These are phyloP conservation scores for Penicillium nucicola DNA, from an alignment of 495 filamentous ascomycete genomes.

Conservation along the genomic window DNA sequence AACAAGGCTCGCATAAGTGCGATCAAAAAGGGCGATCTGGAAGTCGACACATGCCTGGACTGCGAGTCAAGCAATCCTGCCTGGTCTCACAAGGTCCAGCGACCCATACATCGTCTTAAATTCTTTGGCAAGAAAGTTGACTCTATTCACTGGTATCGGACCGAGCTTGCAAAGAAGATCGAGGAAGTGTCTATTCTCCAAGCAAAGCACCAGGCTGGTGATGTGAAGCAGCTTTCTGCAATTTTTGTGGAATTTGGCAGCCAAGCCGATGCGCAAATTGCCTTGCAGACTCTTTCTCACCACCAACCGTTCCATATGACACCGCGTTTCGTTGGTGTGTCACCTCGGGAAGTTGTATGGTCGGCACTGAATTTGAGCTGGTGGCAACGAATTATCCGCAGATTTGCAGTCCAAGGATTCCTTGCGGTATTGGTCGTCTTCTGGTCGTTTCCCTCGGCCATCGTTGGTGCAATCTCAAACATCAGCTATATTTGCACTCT, in stretches of 20 bases:
- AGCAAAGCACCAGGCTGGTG: conserved; percentile 43
- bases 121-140: conserved; percentile 69
- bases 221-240: conserved; percentile 53
- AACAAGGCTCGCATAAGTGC: conserved; percentile 51
- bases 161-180: conserved; percentile 64
- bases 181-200: conserved; percentile 67
- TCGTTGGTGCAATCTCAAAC: conserved; percentile 81
- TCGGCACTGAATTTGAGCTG: conserved; percentile 73
- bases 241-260: conserved; percentile 85
- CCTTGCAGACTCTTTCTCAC: conserved; percentile 75
- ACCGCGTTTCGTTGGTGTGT: conserved; percentile 74
- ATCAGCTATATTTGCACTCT: conserved; percentile 60
- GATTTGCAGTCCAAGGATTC: conserved; percentile 61
- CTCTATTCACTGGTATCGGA: conserved; percentile 81
- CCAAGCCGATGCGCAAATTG: conserved; percentile 76
- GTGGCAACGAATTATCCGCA: conserved; percentile 74
- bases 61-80: conserved; percentile 45
- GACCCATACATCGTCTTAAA: conserved; percentile 53
- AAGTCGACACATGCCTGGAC: conserved; percentile 26
- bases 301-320: conserved; percentile 85
- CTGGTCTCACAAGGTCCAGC: conserved; percentile 46
- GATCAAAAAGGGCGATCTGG: conserved; percentile 26
- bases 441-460: conserved; percentile 83
- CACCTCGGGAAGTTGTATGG: conserved; percentile 80
- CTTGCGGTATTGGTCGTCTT: conserved; percentile 79